phyloP scores from a whole-genome alignment of 768 basidiomycete genomes.

The Mycena leptocephala region DNA sequence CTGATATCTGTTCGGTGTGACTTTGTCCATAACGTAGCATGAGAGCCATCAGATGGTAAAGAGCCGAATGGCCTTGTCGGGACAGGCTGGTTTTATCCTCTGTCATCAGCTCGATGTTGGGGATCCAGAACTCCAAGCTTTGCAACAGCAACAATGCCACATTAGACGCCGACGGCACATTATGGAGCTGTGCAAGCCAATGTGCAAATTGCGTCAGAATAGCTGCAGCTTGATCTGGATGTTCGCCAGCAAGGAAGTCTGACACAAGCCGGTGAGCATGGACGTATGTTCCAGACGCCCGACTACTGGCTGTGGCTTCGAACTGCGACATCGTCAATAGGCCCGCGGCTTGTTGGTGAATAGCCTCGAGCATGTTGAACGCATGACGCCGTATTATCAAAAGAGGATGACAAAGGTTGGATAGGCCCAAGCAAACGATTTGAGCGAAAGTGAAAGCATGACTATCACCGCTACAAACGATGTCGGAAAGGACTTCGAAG shows the following conservation, averaged over 20 bases:
- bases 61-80: constrained; percentile 72
- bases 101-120: constrained; percentile 79
- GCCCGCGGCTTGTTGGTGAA: constrained; percentile 80
- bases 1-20: constrained; percentile 86
- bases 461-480: constrained; percentile 67
- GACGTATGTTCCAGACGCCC: constrained; percentile 83
- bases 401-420: constrained; percentile 87
- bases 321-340: constrained; percentile 80
- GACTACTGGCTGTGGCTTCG: constrained; percentile 81
- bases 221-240: constrained; percentile 73
- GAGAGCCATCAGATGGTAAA: constrained; percentile 89
- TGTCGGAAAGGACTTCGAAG: constrained; percentile 85
- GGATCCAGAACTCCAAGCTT: constrained; percentile 89
- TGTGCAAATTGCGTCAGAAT: constrained; percentile 82
- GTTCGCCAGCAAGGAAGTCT: constrained; percentile 85
- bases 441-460: constrained; percentile 85
- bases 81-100: constrained; percentile 72
- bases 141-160: constrained; percentile 77
- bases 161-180: constrained; percentile 61
- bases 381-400: constrained; percentile 79
- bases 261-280: constrained; percentile 86
- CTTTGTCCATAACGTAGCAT: constrained; percentile 82
- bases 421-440: constrained; percentile 81
- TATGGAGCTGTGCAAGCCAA: constrained; percentile 80
- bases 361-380: constrained; percentile 82